These are phyloP conservation scores for Salpingoeca rosetta DNA, from an alignment of 78 protist species.

Conservation along the genomic window DNA sequence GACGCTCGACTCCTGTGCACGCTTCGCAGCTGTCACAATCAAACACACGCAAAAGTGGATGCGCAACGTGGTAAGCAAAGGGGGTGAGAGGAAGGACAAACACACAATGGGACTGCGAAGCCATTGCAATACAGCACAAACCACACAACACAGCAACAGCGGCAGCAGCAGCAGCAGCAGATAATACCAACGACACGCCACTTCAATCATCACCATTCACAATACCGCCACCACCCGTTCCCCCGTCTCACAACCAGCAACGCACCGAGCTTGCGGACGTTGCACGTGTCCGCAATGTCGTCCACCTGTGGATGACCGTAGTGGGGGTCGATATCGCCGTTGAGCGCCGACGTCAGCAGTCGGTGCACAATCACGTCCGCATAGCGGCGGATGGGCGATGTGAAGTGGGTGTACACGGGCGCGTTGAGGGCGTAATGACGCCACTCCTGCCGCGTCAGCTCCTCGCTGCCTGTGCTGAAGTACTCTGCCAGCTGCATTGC, in stretches of 20 bases:
- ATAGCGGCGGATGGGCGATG: constrained; percentile 93
- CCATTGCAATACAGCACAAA: too few relatives aligned
- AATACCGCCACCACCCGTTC: too few relatives aligned
- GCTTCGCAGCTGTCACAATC: constrained; percentile 25
- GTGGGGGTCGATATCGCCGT: background rate
- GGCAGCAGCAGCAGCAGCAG: too few relatives aligned
- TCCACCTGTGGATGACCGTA: background rate
- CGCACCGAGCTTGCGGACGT: constrained; percentile 45
- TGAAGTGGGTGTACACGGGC: constrained; percentile 95
- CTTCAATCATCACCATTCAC: too few relatives aligned
- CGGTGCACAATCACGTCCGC: constrained; percentile 88
- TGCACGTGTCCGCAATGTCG: constrained; percentile 39
- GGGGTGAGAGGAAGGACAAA: too few relatives aligned
- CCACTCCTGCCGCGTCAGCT: constrained; percentile 5
- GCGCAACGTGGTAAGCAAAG: too few relatives aligned
- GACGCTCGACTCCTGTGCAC: constrained; percentile 55
- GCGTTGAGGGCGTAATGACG: constrained; percentile 74
- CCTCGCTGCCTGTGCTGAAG: constrained; percentile 46
- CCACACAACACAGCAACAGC: too few relatives aligned
- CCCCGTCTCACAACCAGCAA: too few relatives aligned
- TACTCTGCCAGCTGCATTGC: constrained; percentile 70
- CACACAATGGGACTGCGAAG: too few relatives aligned
- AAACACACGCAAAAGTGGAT: too few relatives aligned
- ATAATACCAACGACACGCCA: too few relatives aligned
- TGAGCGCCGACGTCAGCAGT: constrained; percentile 41